These are phyloP conservation scores for Astragalus glycyphyllos DNA, from an alignment of 306 rosid species.

Conservation along the genomic window DNA sequence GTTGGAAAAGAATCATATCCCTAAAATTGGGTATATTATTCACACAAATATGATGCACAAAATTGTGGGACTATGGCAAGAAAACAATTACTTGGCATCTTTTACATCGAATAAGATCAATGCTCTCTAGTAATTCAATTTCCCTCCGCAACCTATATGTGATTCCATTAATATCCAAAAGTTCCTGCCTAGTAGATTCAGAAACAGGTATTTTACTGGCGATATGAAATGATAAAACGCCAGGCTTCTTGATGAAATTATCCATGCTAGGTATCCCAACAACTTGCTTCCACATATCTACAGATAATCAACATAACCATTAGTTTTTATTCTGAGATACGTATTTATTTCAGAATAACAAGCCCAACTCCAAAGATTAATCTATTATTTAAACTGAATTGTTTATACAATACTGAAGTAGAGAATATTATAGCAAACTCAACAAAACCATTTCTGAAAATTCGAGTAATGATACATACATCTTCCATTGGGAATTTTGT, in stretches of 20 bases:
- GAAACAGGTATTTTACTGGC: conserved; percentile 98
- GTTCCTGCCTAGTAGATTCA: conserved; percentile 94
- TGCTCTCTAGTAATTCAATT: conserved; percentile 82
- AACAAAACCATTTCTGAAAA: conserved; percentile 21
- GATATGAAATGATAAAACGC: conserved; percentile 75
- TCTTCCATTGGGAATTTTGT: conserved; percentile 21
- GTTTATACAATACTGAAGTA: conserved; percentile 1
- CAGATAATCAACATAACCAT: conserved; percentile 40
- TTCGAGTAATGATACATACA: conserved; percentile 12
- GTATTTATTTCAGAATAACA: conserved; percentile 28
- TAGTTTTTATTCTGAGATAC: conserved; percentile 28
- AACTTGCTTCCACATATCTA: conserved; percentile 94
- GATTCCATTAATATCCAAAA: conserved; percentile 87
- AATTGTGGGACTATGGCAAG: conserved; percentile 23
- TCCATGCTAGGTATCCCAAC: conserved; percentile 85
- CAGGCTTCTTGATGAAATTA: conserved; percentile 80
- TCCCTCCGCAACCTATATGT: conserved; percentile 92
- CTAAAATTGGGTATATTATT: not conserved
- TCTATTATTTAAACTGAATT: conserved; percentile 17
- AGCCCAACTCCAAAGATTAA: conserved; percentile 11
- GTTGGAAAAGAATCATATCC: conserved; percentile 11
- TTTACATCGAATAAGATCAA: conserved; percentile 81
- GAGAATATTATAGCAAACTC: conserved; percentile 6
- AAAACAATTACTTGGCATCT: conserved; percentile 67
- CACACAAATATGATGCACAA: conserved; percentile 28